Base-by-base conservation (phyloP, 352 stramenopile genomes). In the Pythium guiyangense region DNA sequence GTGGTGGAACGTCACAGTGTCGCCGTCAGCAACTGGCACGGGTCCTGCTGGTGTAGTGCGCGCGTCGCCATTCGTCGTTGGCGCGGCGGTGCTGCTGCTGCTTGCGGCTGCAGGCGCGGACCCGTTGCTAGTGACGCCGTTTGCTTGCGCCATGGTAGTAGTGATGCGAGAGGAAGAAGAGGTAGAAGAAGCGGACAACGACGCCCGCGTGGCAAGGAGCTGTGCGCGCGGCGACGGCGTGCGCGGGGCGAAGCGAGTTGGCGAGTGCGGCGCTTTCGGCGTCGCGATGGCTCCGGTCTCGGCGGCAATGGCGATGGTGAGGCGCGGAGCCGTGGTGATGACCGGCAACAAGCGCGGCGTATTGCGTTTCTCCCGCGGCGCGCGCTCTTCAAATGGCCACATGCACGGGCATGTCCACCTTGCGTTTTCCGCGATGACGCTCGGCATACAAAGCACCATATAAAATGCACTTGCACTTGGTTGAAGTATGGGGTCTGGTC, bases 1-100 rank as follows among this genome's bases (percentile, higher is more conserved):
- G 63, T 88, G 84, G 50, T 80, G 71, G 67, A 81, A 94, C 42
- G 87, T 96, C 20, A 82, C 49, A 15, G 72, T 75, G 35, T 78
- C 71, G 1, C 31, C 31, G 31, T 37, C 31, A 0, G 31, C 31
- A 6, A 37, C 31, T 6, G 31, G 31, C 17, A 60, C 62, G 4
- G 20, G 53, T 22, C 46, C 44, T 0, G 52, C 53, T 0, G 43
- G 45, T 29, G 44, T 52, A 27, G 50, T 2, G 31, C 31, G 26
- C 18, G 47, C 22, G 49, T 31, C 45, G 29, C 27, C 39, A n/a
- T 17, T 49, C 31, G 45, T 17, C 4, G 31, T n/a, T n/a, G n/a
- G n/a, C n/a, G n/a, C n/a, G n/a, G n/a, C n/a, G n/a, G n/a, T n/a
- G n/a, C n/a, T n/a, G n/a, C n/a, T n/a, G n/a, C n/a, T n/a, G n/a